Evolutionary conservation across 2,329 filamentous ascomycete genomes (phyloP).

Genomic region (Dactylellina leptospora): DNA sequence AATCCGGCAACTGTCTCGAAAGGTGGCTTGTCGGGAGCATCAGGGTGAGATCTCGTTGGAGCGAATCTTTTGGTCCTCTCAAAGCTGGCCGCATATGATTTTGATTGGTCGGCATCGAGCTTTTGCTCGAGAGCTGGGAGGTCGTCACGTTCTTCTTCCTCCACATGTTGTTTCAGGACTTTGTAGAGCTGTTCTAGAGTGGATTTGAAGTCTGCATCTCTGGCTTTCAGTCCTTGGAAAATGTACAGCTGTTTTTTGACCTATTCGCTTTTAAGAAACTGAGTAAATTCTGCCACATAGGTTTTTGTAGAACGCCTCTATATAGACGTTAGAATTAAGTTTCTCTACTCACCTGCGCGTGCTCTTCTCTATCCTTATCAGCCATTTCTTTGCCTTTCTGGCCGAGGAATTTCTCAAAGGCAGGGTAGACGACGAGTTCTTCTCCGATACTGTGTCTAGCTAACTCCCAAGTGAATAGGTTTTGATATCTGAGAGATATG

Average conservation of each 20-base stretch:
- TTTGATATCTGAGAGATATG: constrained; percentile 59
- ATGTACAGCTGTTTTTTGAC: constrained; percentile 65
- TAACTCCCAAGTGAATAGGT: constrained; percentile 65
- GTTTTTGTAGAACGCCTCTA: background rate
- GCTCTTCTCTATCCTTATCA: constrained; percentile 62
- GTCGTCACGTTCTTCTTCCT: constrained; percentile 65
- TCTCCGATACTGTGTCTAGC: constrained; percentile 65
- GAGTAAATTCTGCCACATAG: background rate
- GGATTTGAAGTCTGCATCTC: constrained; percentile 62
- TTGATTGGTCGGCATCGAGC: constrained; percentile 59
- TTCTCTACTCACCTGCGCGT: constrained; percentile 30
- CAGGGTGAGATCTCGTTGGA: constrained; percentile 66
- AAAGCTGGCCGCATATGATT: constrained; percentile 63
- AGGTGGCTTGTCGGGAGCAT: constrained; percentile 65
- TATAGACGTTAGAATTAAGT: background rate
- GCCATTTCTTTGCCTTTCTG: constrained; percentile 62
- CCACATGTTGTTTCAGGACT: constrained; percentile 63
- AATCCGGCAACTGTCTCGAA: constrained; percentile 68
- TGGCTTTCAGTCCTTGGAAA: constrained; percentile 64
- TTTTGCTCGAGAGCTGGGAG: constrained; percentile 64
- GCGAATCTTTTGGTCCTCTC: constrained; percentile 66
- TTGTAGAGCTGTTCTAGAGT: constrained; percentile 63
- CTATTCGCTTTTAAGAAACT: constrained; percentile 58
- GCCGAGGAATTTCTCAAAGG: constrained; percentile 64
- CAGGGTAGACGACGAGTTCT: constrained; percentile 67